A percentile compares a stretch with the other conserved stretches of the same genome.
Evolutionary conservation across 805 yeast species (phyloP).

Genomic region (Kregervanrija delftensis): DNA sequence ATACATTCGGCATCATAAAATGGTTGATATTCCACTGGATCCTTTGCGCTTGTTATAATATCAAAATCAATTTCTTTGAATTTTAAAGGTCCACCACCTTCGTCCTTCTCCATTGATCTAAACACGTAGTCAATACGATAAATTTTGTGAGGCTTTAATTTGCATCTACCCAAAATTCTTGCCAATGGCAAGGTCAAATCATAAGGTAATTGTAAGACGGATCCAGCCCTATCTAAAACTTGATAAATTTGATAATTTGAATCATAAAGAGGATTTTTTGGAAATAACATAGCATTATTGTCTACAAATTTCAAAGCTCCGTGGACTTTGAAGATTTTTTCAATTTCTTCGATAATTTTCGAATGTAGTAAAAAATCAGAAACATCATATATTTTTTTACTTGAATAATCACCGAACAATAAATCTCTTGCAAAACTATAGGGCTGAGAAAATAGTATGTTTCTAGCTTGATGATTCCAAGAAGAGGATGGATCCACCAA

Average conservation of each 20-base stretch:
- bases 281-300: conserved; percentile 64
- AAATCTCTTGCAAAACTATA: conserved; percentile 80
- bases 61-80: conserved; percentile 87
- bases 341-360: conserved; percentile 53
- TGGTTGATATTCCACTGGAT: conserved; percentile 29
- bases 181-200: conserved; percentile 91
- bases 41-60: conserved; percentile 42
- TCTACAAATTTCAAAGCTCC: conserved; percentile 74
- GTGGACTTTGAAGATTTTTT: conserved; percentile 62
- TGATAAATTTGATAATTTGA: conserved; percentile 65
- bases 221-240: conserved; percentile 78
- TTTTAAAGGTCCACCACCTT: conserved; percentile 67
- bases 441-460: conserved; percentile 78
- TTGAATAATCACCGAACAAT: conserved; percentile 55
- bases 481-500: conserved; percentile 87
- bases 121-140: conserved; percentile 78
- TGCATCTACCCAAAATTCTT: conserved; percentile 64
- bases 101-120: conserved; percentile 50
- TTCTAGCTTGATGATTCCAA: conserved; percentile 90
- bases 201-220: conserved; percentile 81
- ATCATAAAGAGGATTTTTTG: conserved; percentile 67
- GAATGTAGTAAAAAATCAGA: conserved; percentile 52
- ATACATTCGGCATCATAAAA: conserved; percentile 84
- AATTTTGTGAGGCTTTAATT: conserved; percentile 47
- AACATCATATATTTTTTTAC: conserved; percentile 17